Base-by-base conservation (phyloP, 768 basidiomycete genomes). In the Myochromella boudieri region DNA sequence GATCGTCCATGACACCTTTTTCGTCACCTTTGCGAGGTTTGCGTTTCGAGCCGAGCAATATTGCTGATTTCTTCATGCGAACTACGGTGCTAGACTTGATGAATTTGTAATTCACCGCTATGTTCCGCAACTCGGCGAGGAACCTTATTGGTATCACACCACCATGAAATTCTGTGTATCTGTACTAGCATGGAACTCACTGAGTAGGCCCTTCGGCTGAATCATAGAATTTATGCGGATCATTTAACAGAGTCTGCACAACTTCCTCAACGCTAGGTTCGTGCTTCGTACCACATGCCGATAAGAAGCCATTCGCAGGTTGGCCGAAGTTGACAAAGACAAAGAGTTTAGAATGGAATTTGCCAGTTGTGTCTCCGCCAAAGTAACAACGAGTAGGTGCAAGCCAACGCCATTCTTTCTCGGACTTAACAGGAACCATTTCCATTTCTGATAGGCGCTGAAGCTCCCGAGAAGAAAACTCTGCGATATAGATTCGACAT, bases 191-290 rank as follows among this genome's bases (percentile, higher is more conserved):
- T 28, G 6, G 12, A 20, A 28, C 81, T 52, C 58, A 94, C 90
- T 78, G 79, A 27, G 78, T 77, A 9, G 80, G 75, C 0, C 89
- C 85, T 12, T 81, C 84, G 1, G 89, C 78, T 9, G 89, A 68
- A 18, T 81, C 67, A 51, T 86, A 88, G 61, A 95, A 92, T 45
- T 74, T 70, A 25, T 68, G 71, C 10, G 92, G 88, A 61, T 91
- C 74, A 1, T 72, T 72, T 17, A 95, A 64, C 33, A 93, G 64
- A 43, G 82, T 85, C 42, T 76, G 74, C 0, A 83, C 84, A 33
- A 93, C 75, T 64, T 94, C 92, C 46, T 91, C 84, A 4, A 93
- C 80, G 36, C 82, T 91, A 3, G 95, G 95, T 59, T 93, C 90
- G 33, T 78, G 83, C 59, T 84, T 87, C 12, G 94, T 90, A 9